Conservation (phyloP, 495 filamentous ascomycete species). For the Podospora pseudopauciseta region DNA sequence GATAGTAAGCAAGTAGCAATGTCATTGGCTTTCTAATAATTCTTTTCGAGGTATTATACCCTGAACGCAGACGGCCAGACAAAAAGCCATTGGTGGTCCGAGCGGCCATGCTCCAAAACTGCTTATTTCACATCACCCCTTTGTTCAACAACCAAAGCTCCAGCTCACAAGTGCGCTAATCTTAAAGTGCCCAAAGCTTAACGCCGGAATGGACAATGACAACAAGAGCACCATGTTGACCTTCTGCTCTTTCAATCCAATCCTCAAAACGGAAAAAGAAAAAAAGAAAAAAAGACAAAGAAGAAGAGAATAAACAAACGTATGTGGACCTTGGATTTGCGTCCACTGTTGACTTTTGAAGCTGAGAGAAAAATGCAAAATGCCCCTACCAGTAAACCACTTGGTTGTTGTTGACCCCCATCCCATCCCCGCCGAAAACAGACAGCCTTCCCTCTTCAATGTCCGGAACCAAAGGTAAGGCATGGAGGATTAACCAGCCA, state of each 20-base stretch:
- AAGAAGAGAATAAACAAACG: background rate
- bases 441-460: background rate
- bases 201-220: background rate
- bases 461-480: background rate
- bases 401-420: background rate
- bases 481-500: background rate
- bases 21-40: background rate
- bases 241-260: background rate
- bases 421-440: background rate
- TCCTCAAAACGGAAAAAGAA: background rate
- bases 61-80: background rate
- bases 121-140: background rate
- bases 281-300: background rate
- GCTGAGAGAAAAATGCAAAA: background rate
- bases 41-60: background rate
- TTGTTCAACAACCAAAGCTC: background rate
- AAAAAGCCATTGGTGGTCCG: background rate
- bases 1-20: background rate
- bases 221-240: too few species aligned
- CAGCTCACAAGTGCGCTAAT: background rate
- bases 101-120: background rate
- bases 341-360: background rate
- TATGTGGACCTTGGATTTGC: background rate
- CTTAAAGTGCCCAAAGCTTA: background rate
- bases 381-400: background rate